Evolutionary conservation across 805 yeast genomes (phyloP).

Genomic region (Nakazawaea wyomingensis): DNA sequence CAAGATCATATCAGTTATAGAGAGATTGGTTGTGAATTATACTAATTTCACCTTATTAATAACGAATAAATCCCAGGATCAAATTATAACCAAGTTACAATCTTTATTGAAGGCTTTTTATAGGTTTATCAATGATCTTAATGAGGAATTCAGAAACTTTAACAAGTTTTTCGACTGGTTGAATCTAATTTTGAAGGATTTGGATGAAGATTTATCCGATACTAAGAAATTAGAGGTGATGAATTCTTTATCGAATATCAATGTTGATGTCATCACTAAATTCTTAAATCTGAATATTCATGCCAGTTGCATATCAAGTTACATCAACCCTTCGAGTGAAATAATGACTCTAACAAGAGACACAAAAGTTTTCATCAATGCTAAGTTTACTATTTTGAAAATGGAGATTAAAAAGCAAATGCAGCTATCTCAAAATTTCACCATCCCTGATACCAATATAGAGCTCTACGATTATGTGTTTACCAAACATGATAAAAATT

Average conservation of each 20-base stretch:
- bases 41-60: conserved; percentile 17
- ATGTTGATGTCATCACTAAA: conserved; percentile 26
- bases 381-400: conserved; percentile 11
- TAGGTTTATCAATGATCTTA: conserved; percentile 35
- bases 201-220: conserved; percentile 32
- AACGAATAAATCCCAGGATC: conserved; percentile 18
- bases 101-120: conserved; percentile 29
- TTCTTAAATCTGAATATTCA: conserved; percentile 21
- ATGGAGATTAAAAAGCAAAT: conserved; percentile 8
- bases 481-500: background rate
- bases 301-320: background rate
- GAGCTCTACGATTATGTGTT: conserved; percentile 5
- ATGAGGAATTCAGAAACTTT: conserved; percentile 41
- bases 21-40: conserved; percentile 48
- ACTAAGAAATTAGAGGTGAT: conserved; percentile 10
- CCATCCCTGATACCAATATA: conserved; percentile 1
- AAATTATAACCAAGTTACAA: conserved; percentile 17
- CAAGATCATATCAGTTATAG: conserved; percentile 49
- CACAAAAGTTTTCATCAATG: conserved; percentile 13
- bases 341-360: conserved; percentile 13
- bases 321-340: background rate
- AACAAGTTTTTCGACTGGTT: conserved; percentile 42
- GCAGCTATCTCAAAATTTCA: background rate
- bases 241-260: conserved; percentile 12
- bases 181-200: conserved; percentile 30